Base-by-base conservation (phyloP, 2,329 filamentous ascomycete genomes). In the Cladosporium sp. region DNA sequence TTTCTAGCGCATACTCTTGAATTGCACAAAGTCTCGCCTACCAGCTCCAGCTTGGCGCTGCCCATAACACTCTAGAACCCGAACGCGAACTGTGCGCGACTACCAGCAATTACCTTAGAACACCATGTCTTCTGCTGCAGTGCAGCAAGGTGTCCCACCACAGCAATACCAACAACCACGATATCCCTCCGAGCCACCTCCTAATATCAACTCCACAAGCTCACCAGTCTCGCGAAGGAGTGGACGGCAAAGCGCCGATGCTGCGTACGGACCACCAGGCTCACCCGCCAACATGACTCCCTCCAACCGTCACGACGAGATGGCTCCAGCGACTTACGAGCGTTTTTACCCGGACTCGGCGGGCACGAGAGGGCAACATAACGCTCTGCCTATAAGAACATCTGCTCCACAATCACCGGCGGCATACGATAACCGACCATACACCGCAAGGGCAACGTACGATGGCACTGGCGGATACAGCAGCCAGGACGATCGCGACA, bases 241-340 rank as follows among this genome's bases (percentile, higher is more conserved):
- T 65, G 73, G 56, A 65, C 70, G 61, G 70, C 70, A 59, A 67
- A 70, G 59, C 19, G 38, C 54, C 70, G 73, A 63, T 70, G 68
- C 40, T 49, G 60, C 68, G 64, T 49, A 67, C 69, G 74, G 70
- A 60, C 75, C 68, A 59, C 63, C 63, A 55, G 67, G 70, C 66
- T 70, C 68, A 65, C 72, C 72, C 60, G 70, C 73, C 63, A 74
- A 74, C 70, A 78, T 75, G 73, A 76, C 78, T 58, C 75, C 79
- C 49, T 75, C 78, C 42, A 73, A 78, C 58, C 68, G 72, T n/a
- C 55, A 51, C 37, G 65, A 65, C 66, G 87, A 88, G 58, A 92
- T 78, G 50, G 66, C 89, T 50, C 89, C 90, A 37, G 85, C 92
- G 69, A 92, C 89, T 7, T 95, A 92, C 14, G 94, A 90, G 43